Evolutionary conservation across 2,329 filamentous ascomycete genomes (phyloP).

Genomic region (Clarireedia monteithiana): DNA sequence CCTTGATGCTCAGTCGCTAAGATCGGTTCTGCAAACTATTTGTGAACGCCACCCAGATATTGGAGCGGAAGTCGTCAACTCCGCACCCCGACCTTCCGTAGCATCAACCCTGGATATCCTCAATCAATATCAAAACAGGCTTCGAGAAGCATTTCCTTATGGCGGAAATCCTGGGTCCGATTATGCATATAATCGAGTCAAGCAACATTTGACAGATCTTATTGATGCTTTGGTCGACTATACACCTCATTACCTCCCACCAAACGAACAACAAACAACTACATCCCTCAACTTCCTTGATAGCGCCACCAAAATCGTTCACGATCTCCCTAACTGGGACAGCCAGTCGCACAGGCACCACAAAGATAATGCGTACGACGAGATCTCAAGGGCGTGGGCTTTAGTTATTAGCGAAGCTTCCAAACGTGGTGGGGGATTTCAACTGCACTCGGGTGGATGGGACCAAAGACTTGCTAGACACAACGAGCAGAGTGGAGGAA

Average conservation of each 20-base stretch:
- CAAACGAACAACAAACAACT: slow-evolving; percentile 76
- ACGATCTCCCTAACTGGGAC: slow-evolving; percentile 85
- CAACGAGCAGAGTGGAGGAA: slow-evolving; percentile 77
- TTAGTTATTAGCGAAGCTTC: slow-evolving; percentile 84
- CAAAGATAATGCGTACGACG: slow-evolving; percentile 93
- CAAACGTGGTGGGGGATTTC: slow-evolving; percentile 85
- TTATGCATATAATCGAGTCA: slow-evolving; percentile 91
- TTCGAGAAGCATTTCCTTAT: slow-evolving; percentile 75
- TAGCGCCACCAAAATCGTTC: slow-evolving; percentile 81
- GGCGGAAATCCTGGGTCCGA: slow-evolving; percentile 80
- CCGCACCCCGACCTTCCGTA: slow-evolving; percentile 82
- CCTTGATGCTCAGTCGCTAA: slow-evolving; percentile 75
- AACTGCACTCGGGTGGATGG: slow-evolving; percentile 85
- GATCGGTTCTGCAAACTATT: slow-evolving; percentile 79
- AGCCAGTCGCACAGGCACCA: slow-evolving; percentile 81
- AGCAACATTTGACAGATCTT: slow-evolving; percentile 68
- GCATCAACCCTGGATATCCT: slow-evolving; percentile 73
- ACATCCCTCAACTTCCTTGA: slow-evolving; percentile 83
- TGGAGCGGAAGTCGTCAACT: slow-evolving; percentile 72
- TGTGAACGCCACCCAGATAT: slow-evolving; percentile 86
- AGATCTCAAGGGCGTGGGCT: slow-evolving; percentile 89
- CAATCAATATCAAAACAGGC: slow-evolving; percentile 67
- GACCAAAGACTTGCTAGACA: slow-evolving; percentile 82
- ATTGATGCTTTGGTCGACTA: slow-evolving; percentile 90
- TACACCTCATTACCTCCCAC: slow-evolving; percentile 90